phyloP scores from a whole-genome alignment of 495 filamentous ascomycete genomes.

The Tirmania nivea region DNA sequence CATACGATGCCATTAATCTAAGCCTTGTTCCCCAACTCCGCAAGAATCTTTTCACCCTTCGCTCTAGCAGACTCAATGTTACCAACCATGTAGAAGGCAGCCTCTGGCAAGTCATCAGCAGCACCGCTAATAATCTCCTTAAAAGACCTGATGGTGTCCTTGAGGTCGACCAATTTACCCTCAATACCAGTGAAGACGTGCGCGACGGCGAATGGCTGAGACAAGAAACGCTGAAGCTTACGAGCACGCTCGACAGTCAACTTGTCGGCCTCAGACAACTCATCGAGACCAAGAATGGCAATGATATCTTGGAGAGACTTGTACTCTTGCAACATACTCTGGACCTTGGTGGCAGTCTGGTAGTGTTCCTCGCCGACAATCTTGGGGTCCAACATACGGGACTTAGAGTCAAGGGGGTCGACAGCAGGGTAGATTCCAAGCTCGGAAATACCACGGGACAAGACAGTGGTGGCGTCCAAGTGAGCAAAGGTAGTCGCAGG shows the following conservation, averaged over 20 bases:
- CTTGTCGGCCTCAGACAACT: slow-evolving; percentile 96
- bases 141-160: slow-evolving; percentile 94
- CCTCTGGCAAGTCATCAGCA: slow-evolving; percentile 86
- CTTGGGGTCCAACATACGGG: slow-evolving; percentile 97
- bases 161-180: slow-evolving; percentile 87
- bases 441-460: slow-evolving; percentile 99
- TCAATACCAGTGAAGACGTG: slow-evolving; percentile 60
- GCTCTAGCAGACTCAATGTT: slow-evolving; percentile 76
- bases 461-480: slow-evolving; percentile 98
- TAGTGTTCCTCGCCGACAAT: slow-evolving; percentile 97
- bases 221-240: slow-evolving; percentile 98
- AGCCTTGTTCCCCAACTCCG: slow-evolving; percentile 55
- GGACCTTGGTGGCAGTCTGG: slow-evolving; percentile 75
- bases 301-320: slow-evolving; percentile 99
- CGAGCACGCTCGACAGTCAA: slow-evolving; percentile 98
- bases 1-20: slow-evolving; percentile 24
- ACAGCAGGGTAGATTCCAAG: slow-evolving; percentile 99
- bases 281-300: slow-evolving; percentile 99
- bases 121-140: slow-evolving; percentile 92
- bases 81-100: slow-evolving; percentile 58
- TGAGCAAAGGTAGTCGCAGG: slow-evolving; percentile 99
- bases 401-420: slow-evolving; percentile 98
- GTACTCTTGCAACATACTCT: slow-evolving; percentile 99
- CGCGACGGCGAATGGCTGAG: slow-evolving; percentile 96
- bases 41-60: slow-evolving; percentile 99